These are phyloP conservation scores for Daldinia grandis DNA, from an alignment of 495 filamentous ascomycete species.

Conservation along the genomic window DNA sequence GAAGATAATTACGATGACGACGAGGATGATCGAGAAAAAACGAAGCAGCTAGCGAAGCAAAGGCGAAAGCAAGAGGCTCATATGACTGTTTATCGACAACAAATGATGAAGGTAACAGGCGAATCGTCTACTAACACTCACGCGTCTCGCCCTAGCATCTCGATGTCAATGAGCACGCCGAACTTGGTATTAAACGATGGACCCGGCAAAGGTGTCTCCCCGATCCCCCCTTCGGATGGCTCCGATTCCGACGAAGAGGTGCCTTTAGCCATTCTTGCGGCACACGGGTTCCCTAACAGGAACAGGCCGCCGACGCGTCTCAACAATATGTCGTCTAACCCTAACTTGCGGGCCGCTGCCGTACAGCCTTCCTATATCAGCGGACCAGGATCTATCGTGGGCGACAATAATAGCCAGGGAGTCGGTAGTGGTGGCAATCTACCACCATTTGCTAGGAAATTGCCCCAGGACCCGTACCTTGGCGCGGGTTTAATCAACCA, in stretches of 20 bases:
- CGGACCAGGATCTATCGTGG: constrained; percentile 37
- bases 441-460: constrained; percentile 84
- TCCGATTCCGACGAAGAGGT: constrained; percentile 81
- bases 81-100: constrained; percentile 87
- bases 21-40: constrained; percentile 82
- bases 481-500: constrained; percentile 82
- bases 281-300: constrained; percentile 91
- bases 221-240: constrained; percentile 54
- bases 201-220: constrained; percentile 39
- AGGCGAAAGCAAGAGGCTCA: constrained; percentile 91
- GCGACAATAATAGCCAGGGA: constrained; percentile 32
- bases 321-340: constrained; percentile 69
- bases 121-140: constrained; percentile 61
- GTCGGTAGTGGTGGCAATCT: constrained; percentile 52
- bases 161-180: constrained; percentile 64
- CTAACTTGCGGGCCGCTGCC: constrained; percentile 62
- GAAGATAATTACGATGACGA: constrained; percentile 77
- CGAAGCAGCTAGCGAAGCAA: constrained; percentile 74
- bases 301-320: constrained; percentile 80
- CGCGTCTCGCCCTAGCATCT: constrained; percentile 51
- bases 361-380: constrained; percentile 32
- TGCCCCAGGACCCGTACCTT: constrained; percentile 89
- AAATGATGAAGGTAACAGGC: constrained; percentile 97
- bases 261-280: constrained; percentile 85
- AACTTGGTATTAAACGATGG: constrained; percentile 53